Conservation (phyloP, 208 protist genomes). For the Zelonia costaricensis region DNA sequence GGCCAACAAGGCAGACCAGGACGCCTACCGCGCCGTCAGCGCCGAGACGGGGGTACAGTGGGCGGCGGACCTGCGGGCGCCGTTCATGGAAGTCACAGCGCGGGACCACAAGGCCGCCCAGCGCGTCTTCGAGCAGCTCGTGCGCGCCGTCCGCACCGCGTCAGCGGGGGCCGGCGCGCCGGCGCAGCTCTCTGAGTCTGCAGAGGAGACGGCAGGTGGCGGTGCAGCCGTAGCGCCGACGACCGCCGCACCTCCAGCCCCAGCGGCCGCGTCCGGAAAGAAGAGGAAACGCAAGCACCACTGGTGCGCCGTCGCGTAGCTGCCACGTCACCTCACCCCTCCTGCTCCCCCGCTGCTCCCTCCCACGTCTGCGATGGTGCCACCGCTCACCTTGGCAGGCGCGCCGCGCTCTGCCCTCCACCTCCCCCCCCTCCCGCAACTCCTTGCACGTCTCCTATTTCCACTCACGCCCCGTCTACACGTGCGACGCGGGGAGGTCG, state of each 20-base stretch:
- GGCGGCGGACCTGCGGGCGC: conserved; percentile 35
- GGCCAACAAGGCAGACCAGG: conserved; percentile 67
- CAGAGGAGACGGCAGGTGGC: too few species aligned
- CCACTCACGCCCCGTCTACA: too few species aligned
- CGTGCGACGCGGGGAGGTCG: too few species aligned
- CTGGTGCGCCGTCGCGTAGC: conserved; percentile 29
- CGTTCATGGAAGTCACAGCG: conserved; percentile 75
- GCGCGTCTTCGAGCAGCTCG: conserved; percentile 48
- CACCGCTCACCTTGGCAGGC: neutral
- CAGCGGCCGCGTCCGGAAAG: neutral
- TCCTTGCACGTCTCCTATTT: too few species aligned
- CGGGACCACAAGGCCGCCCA: conserved; percentile 49
- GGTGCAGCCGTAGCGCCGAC: neutral
- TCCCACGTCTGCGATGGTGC: neutral
- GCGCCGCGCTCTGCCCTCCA: too few species aligned
- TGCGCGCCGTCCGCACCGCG: conserved; percentile 34
- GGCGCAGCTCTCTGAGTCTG: neutral
- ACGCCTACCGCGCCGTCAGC: conserved; percentile 38
- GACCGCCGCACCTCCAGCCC: neutral
- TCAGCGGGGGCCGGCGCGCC: neutral
- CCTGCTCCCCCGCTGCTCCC: neutral
- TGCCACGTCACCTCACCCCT: neutral
- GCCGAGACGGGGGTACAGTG: conserved; percentile 39
- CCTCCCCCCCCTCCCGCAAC: too few species aligned
- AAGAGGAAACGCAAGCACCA: conserved; percentile 8